A percentile compares a stretch with the other conserved stretches of the same genome.
Evolutionary conservation across 2,329 filamentous ascomycete genomes (phyloP).

Genomic region (Neofusicoccum sp.): DNA sequence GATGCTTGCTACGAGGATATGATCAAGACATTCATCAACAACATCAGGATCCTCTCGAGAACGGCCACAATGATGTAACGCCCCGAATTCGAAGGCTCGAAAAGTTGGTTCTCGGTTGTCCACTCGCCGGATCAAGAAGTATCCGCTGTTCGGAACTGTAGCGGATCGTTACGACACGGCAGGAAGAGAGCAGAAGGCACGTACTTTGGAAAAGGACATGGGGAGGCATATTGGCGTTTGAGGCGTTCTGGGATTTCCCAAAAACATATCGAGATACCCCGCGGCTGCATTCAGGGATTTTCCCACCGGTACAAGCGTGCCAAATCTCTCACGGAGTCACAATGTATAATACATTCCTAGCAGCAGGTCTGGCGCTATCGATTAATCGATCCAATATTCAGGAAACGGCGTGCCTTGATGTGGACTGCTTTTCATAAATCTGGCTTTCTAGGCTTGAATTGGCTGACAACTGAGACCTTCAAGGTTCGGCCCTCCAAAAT

Average conservation of each 20-base stretch:
- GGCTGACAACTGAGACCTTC: too few species aligned
- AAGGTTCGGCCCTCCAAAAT: too few species aligned
- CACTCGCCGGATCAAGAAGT: neutral
- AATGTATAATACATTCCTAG: conserved; percentile 13
- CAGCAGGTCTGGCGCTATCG: neutral
- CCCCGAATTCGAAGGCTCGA: neutral
- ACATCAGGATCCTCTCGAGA: conserved; percentile 60
- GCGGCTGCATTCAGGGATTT: conserved; percentile 12
- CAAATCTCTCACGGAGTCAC: neutral
- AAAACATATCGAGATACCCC: conserved; percentile 21
- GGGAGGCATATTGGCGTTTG: neutral
- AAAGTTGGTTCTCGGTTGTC: neutral
- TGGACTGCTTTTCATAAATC: too few species aligned
- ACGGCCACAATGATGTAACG: conserved; percentile 2
- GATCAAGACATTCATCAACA: conserved; percentile 75
- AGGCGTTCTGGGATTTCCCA: conserved; percentile 16
- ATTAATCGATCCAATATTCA: neutral
- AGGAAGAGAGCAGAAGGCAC: too few species aligned
- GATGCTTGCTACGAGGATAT: conserved; percentile 62
- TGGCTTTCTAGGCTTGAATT: too few species aligned
- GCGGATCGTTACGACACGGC: too few species aligned
- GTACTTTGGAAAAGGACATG: neutral
- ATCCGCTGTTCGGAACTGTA: neutral
- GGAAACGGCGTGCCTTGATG: too few species aligned
- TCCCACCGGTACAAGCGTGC: neutral